phyloP scores from a whole-genome alignment of 441 rosid genomes.

The Pelargonium fulgidum region DNA sequence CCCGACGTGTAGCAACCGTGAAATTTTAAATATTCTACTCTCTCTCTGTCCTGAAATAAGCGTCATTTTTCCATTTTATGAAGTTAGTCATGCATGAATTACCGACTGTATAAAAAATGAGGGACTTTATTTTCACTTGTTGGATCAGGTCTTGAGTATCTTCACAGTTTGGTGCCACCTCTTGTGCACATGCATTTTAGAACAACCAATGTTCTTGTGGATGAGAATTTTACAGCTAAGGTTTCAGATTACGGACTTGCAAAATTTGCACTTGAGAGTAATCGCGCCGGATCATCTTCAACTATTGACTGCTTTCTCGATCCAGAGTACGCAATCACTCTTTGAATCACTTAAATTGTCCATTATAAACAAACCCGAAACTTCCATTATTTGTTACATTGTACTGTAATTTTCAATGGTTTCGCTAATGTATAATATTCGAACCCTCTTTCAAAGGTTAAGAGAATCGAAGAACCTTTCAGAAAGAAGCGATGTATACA shows the following conservation, averaged over 20 bases:
- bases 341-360: background rate
- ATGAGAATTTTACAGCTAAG: constrained; percentile 33
- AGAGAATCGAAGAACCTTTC: constrained; percentile 22
- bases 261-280: constrained; percentile 22
- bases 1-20: background rate
- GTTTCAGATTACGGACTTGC: constrained; percentile 41
- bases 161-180: constrained; percentile 42
- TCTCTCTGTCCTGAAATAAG: too few species aligned
- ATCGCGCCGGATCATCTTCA: constrained; percentile 35
- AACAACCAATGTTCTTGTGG: constrained; percentile 43
- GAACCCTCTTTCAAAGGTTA: constrained; percentile 22
- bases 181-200: constrained; percentile 44
- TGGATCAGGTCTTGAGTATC: constrained; percentile 41
- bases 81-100: too few species aligned
- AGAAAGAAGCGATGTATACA: constrained; percentile 34
- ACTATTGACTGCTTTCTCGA: constrained; percentile 36
- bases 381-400: too few species aligned
- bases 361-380: too few species aligned
- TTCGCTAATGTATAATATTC: too few species aligned
- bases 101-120: too few species aligned
- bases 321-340: constrained; percentile 38
- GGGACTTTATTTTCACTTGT: constrained; percentile 7
- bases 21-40: background rate
- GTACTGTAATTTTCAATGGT: too few species aligned
- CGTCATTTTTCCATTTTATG: too few species aligned